phyloP scores from a whole-genome alignment of 257 asterid species.

The Solanum microdontum region DNA sequence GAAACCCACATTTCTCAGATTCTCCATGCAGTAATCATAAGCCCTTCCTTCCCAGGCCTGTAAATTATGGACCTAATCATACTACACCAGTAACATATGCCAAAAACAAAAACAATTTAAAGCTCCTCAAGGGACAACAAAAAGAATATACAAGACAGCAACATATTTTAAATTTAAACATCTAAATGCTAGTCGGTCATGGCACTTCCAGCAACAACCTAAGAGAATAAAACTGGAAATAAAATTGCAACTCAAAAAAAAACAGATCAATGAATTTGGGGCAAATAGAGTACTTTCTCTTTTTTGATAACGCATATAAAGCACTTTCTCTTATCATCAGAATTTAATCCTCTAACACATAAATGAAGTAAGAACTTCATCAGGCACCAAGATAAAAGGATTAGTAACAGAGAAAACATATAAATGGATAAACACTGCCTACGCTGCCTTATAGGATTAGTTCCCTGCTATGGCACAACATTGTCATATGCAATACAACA shows the following conservation, averaged over 20 bases:
- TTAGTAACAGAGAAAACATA: neutral
- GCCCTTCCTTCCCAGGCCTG: conserved; percentile 99
- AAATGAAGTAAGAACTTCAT: neutral
- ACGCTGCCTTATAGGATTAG: neutral
- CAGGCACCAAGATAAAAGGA: neutral
- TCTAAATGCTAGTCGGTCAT: neutral
- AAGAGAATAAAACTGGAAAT: neutral
- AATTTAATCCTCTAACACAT: neutral
- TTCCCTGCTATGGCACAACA: neutral
- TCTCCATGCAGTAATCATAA: conserved; percentile 79
- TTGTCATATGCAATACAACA: neutral
- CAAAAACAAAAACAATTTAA: neutral
- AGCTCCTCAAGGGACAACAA: neutral
- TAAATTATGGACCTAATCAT: neutral
- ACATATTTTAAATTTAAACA: neutral
- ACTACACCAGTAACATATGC: neutral
- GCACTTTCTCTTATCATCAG: neutral
- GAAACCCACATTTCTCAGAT: conserved; percentile 65
- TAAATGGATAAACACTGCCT: neutral
- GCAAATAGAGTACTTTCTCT: neutral
- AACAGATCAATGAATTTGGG: neutral
- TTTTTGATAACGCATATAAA: neutral
- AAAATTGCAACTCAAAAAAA: neutral
- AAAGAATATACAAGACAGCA: neutral
- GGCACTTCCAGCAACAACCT: neutral